Evolutionary conservation across 768 basidiomycete species (phyloP).

Genomic region (Candolleomyces efflorescens): DNA sequence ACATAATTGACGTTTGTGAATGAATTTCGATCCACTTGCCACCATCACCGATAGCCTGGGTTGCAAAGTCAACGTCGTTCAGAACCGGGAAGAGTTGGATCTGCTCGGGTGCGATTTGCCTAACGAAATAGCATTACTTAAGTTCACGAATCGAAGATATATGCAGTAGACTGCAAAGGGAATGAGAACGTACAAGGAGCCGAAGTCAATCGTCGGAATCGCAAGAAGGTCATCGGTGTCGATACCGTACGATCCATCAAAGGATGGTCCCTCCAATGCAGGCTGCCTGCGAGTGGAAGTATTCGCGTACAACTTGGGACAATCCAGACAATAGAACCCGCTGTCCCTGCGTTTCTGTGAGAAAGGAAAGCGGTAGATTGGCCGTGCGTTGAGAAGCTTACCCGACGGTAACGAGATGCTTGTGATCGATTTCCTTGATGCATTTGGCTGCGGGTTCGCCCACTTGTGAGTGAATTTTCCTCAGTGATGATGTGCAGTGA

Average conservation of each 20-base stretch:
- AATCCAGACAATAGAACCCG: constrained; percentile 30
- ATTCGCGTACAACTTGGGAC: constrained; percentile 24
- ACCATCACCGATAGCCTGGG: constrained; percentile 22
- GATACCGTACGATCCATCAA: constrained; percentile 31
- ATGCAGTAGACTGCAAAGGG: constrained; percentile 13
- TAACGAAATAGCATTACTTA: no score
- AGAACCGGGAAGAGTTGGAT: constrained; percentile 21
- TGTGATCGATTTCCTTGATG: constrained; percentile 26
- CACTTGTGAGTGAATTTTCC: background rate
- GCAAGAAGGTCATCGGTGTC: constrained; percentile 33
- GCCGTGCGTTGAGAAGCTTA: constrained; percentile 11
- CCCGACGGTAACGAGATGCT: constrained; percentile 35
- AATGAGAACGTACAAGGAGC: constrained; percentile 24
- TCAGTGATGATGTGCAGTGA: background rate
- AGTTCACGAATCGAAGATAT: background rate
- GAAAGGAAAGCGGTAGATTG: background rate
- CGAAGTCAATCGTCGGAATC: constrained; percentile 28
- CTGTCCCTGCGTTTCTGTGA: constrained; percentile 13
- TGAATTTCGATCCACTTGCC: constrained; percentile 27
- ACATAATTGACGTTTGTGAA: constrained; percentile 15
- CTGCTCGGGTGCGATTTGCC: constrained; percentile 37
- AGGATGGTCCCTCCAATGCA: constrained; percentile 22
- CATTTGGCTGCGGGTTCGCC: constrained; percentile 14
- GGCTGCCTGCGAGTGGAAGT: constrained; percentile 13
- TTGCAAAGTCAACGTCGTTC: constrained; percentile 5